Percentiles rank a stretch among this genome's conserved stretches.
Evolutionary conservation across 163 green algal species (phyloP).

Genomic region (Dunaliella salina): DNA sequence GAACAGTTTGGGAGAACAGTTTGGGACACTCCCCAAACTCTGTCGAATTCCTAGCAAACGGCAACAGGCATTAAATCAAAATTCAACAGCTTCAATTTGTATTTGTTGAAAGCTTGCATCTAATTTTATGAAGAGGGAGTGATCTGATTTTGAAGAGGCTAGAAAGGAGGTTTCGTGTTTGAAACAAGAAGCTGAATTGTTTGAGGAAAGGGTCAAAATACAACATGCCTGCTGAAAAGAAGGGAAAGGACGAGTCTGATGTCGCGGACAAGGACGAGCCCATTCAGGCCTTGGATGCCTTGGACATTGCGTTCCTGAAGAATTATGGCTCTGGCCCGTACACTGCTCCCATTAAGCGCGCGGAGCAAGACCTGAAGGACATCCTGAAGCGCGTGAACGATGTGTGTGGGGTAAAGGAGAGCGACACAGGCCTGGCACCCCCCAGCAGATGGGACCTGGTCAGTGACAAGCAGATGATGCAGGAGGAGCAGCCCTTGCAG

Average conservation of each 20-base stretch:
- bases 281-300: slow-evolving; percentile 80
- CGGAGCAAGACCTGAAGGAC: slow-evolving; percentile 89
- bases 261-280: slow-evolving; percentile 71
- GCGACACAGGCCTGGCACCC: slow-evolving; percentile 92
- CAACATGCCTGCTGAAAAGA: background rate
- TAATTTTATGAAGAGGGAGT: too few species aligned
- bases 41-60: too few species aligned
- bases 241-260: slow-evolving; percentile 21
- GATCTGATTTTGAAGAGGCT: too few species aligned
- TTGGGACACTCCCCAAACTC: too few species aligned
- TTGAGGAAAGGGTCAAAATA: too few species aligned
- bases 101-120: too few species aligned
- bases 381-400: slow-evolving; percentile 88
- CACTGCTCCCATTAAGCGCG: slow-evolving; percentile 78
- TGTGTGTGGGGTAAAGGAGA: slow-evolving; percentile 95
- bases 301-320: slow-evolving; percentile 91
- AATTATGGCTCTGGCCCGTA: slow-evolving; percentile 90
- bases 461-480: slow-evolving; percentile 97
- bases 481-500: slow-evolving; percentile 77
- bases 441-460: slow-evolving; percentile 96
- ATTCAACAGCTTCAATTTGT: too few species aligned
- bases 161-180: too few species aligned
- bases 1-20: too few species aligned
- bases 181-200: too few species aligned
- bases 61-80: too few species aligned